Evolutionary conservation across 495 filamentous ascomycete species (phyloP).

Genomic region (Annulohypoxylon bovei): DNA sequence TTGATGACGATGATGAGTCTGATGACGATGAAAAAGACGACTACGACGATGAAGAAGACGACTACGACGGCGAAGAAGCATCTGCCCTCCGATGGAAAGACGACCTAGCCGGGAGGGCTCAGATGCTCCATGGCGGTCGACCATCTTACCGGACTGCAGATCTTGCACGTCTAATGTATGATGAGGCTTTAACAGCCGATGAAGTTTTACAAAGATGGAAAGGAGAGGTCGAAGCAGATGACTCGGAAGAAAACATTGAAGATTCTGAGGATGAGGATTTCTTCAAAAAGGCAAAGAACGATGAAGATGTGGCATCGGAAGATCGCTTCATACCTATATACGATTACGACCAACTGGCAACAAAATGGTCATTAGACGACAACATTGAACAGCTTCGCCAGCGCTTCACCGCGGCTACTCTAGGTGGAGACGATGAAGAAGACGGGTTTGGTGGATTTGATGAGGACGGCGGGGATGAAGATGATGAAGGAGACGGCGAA

Average conservation of each 20-base stretch:
- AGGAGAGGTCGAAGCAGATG: conserved; percentile 71
- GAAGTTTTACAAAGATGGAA: conserved; percentile 84
- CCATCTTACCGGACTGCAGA: conserved; percentile 78
- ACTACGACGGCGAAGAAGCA: conserved; percentile 69
- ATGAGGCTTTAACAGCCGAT: conserved; percentile 75
- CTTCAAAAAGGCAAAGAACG: conserved; percentile 71
- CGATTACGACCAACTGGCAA: conserved; percentile 81
- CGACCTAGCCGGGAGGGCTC: conserved; percentile 81
- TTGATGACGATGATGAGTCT: conserved; percentile 61
- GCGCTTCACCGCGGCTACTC: conserved; percentile 76
- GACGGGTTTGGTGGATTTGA: conserved; percentile 58
- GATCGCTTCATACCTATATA: conserved; percentile 81
- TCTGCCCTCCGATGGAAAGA: conserved; percentile 82
- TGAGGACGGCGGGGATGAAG: conserved; percentile 70
- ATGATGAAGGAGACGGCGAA: conserved; percentile 87
- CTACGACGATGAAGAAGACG: conserved; percentile 64
- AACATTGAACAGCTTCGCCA: conserved; percentile 76
- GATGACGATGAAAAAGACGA: conserved; percentile 66
- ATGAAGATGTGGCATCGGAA: conserved; percentile 70
- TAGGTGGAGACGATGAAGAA: conserved; percentile 60
- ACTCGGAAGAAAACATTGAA: conserved; percentile 62
- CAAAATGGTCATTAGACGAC: conserved; percentile 84
- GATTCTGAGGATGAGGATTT: conserved; percentile 87
- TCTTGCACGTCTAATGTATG: conserved; percentile 87
- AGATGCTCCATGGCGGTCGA: conserved; percentile 72